phyloP scores from a whole-genome alignment of 805 yeast genomes.

The Lachancea fermentati region DNA sequence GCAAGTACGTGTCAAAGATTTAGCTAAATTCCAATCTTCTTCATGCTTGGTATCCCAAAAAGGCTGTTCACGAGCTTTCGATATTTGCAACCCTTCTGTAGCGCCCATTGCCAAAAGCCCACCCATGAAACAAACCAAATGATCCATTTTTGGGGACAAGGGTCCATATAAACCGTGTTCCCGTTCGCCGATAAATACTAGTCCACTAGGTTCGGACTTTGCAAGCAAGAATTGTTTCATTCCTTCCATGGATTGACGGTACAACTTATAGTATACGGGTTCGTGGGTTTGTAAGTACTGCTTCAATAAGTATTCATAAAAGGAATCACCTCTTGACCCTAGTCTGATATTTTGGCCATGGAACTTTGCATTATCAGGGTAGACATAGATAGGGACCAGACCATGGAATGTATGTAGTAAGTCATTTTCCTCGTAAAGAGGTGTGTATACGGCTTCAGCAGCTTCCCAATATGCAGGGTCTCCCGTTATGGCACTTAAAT shows the following conservation, averaged over 20 bases:
- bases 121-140: slow-evolving; percentile 85
- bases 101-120: slow-evolving; percentile 88
- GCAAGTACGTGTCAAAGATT: slow-evolving; percentile 74
- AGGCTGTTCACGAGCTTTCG: slow-evolving; percentile 49
- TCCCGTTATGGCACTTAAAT: slow-evolving; percentile 73
- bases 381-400: slow-evolving; percentile 73
- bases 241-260: slow-evolving; percentile 71
- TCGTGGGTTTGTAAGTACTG: slow-evolving; percentile 76
- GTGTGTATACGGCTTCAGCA: slow-evolving; percentile 67
- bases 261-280: slow-evolving; percentile 62
- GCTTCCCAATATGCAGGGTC: slow-evolving; percentile 72
- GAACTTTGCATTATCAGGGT: slow-evolving; percentile 69
- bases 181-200: slow-evolving; percentile 72
- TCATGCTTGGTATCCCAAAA: slow-evolving; percentile 57
- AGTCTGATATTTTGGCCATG: slow-evolving; percentile 62
- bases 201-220: slow-evolving; percentile 54
- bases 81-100: slow-evolving; percentile 57
- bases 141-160: slow-evolving; percentile 78
- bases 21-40: slow-evolving; percentile 61
- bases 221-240: slow-evolving; percentile 61
- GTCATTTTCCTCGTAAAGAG: slow-evolving; percentile 55
- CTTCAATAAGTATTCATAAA: slow-evolving; percentile 82
- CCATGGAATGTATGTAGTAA: slow-evolving; percentile 45
- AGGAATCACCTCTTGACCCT: slow-evolving; percentile 91
- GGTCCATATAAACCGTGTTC: slow-evolving; percentile 60